A percentile compares a stretch with the other conserved stretches of the same genome.
These are phyloP conservation scores for Cladorrhinum sp. DNA, from an alignment of 2,329 filamentous ascomycete genomes.

Conservation along the genomic window DNA sequence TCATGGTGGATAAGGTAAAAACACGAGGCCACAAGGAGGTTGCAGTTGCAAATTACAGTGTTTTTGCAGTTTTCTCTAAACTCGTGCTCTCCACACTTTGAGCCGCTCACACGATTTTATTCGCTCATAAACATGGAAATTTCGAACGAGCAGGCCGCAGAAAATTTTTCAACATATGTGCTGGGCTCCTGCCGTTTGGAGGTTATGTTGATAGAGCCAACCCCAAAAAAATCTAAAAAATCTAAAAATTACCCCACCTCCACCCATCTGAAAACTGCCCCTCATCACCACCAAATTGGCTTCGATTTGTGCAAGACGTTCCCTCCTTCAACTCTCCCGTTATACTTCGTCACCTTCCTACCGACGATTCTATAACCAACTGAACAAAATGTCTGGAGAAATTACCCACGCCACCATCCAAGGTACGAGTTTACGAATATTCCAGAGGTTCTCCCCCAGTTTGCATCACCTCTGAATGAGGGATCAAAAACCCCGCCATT, in stretches of 20 bases:
- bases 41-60: background rate
- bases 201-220: background rate
- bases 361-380: constrained; percentile 13
- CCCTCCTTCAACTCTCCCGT: constrained; percentile 12
- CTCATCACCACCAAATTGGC: constrained; percentile 23
- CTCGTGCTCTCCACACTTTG: constrained; percentile 23
- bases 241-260: constrained; percentile 17
- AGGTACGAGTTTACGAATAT: constrained; percentile 38
- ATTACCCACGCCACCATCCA: constrained; percentile 58
- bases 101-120: constrained; percentile 25
- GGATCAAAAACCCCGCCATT: background rate
- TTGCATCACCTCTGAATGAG: background rate
- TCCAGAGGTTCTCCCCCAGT: background rate
- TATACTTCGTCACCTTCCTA: background rate
- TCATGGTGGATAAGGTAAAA: background rate
- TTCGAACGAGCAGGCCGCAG: constrained; percentile 5
- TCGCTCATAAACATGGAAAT: constrained; percentile 24
- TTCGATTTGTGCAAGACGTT: constrained; percentile 16
- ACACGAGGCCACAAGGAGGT: background rate
- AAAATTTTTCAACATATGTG: constrained; percentile 7
- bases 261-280: constrained; percentile 12
- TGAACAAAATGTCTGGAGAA: constrained; percentile 50
- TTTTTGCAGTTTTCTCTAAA: background rate
- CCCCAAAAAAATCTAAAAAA: background rate
- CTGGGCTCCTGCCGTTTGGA: constrained; percentile 3